Evolutionary conservation across 192 early-diverging fungal species (phyloP), one percentile per base, ranked within the genome.

Genomic region (Phycomyces nitens): DNA sequence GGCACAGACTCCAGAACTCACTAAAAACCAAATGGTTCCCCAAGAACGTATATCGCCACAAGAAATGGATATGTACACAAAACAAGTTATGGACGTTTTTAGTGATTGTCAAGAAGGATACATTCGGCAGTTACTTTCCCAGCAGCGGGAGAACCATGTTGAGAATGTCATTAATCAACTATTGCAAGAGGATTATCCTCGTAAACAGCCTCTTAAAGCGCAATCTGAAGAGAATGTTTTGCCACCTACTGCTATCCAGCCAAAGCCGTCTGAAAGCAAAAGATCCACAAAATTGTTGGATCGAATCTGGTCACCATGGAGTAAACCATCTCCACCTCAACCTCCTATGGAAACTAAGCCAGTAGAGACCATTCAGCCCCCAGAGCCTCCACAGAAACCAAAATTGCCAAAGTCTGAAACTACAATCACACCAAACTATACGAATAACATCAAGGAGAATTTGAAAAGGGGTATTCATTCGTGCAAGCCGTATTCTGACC

Each of bases 21-120:
- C 55, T 29, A 49, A 26, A 58, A 43, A 12, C 1, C 51, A 16
- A 62, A 12, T 26, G 60, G 5, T 55, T 56, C 21, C 61, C 59
- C 29, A 62, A 68, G 52, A 69, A 64, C 4, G 56, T 23, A 63
- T 65, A 27, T 52, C 66, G 0, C 65, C 69, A 1, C 59, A 43
- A 24, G 63, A 66, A 44, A 47, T 44, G 53, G 67, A 57, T 56
- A 53, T 64, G 10, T 76, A 74, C 38, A 57, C 71, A 2, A 64
- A 68, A 3, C 59, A 77, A 52, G 71, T 87, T 15, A 75, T 67
- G 23, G 65, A 73, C 4, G 77, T 90, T 29, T 93, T 90, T 77
- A 82, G 89, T 0, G 82, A 90, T 60, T 86, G 82, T 29, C 85
- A 89, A 27, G 74, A 72, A 20, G 65, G 63, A 5, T 88, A 75